Evolutionary conservation across 1,284 basidiomycete genomes (phyloP), one percentile per base, ranked within the genome.

Genomic region (Lentinula novae-zelandiae): DNA sequence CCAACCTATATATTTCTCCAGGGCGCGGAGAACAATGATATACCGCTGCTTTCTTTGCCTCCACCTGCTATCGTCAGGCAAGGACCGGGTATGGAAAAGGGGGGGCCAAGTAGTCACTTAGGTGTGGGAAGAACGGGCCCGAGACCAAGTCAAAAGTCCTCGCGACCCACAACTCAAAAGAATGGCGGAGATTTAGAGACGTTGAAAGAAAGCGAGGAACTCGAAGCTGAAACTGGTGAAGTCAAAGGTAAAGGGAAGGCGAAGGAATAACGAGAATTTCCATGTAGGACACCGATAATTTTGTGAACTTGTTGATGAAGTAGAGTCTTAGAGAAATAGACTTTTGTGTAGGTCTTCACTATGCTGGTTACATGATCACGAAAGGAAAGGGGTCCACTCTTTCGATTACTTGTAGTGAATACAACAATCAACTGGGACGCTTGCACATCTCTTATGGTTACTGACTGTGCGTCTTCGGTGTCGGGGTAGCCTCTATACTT

Each of bases 401-500:
- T 27, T 27, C 27, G 27, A 27, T 27, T 27, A 2, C 27, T 27
- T 27, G 27, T 3, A 13, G 13, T n/a, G 15, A 44, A 44, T 20
- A 44, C 42, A 44, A 44, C 15, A 44, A 1, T 12, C 36, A 38
- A 38, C 12, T 38, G 36, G 12, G 3, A 38, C 36, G 8, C 12
- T 38, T 12, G 12, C 36, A 38, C 12, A 38, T 38, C 36, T 38
- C 3, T 10, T 6, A 6, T 38, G 36, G 7, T 38, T 38, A 38
- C 36, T 12, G 36, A 8, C 7, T 15, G 5, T 50, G n/a, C 31
- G 12, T 50, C 27, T 50, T 50, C 27, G 57, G 53, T 46, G 58
- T 39, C 40, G 62, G 59, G 13, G 59, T 59, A n/a, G 62, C 56
- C 15, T 54, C 40, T 9, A 55, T 13, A 33, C 42, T 54, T 10